phyloP scores from a whole-genome alignment of 306 rosid species.

The Vigna mungo region DNA sequence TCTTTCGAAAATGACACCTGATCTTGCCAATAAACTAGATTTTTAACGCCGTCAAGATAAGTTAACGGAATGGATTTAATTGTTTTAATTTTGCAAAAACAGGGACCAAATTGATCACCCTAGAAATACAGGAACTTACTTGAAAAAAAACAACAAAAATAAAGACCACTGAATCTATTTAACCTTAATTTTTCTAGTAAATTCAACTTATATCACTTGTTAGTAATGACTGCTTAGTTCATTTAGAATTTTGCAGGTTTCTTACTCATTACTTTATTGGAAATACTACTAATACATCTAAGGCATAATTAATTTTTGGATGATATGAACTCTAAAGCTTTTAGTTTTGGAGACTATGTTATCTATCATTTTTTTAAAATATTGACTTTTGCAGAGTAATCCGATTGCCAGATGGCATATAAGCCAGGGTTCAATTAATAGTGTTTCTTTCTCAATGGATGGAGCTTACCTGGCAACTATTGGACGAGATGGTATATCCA shows the following conservation, averaged over 20 bases:
- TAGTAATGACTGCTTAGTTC: constrained; percentile 19
- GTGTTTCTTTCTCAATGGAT: constrained; percentile 82
- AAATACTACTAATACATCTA: background rate
- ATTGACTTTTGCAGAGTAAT: constrained; percentile 65
- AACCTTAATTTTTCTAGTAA: too few species aligned
- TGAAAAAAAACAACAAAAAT: too few species aligned
- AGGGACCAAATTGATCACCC: too few species aligned
- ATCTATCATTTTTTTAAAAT: too few species aligned
- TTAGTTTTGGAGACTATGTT: constrained; percentile 26
- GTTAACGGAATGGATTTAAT: too few species aligned
- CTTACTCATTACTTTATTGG: constrained; percentile 21
- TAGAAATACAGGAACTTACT: too few species aligned
- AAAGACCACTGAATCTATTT: too few species aligned
- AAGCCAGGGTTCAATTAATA: constrained; percentile 87
- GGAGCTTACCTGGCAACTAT: constrained; percentile 85
- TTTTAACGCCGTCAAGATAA: too few species aligned
- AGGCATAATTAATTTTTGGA: constrained; percentile 35
- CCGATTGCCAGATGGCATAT: constrained; percentile 98
- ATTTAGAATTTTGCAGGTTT: constrained; percentile 29
- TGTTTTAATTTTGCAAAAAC: too few species aligned
- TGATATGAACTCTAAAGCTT: constrained; percentile 35
- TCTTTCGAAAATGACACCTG: too few species aligned
- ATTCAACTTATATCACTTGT: constrained; percentile 3
- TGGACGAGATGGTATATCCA: constrained; percentile 89
- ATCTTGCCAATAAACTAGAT: too few species aligned